Base-by-base conservation (phyloP, 352 stramenopile genomes). In the Pythium aphanidermatum region DNA sequence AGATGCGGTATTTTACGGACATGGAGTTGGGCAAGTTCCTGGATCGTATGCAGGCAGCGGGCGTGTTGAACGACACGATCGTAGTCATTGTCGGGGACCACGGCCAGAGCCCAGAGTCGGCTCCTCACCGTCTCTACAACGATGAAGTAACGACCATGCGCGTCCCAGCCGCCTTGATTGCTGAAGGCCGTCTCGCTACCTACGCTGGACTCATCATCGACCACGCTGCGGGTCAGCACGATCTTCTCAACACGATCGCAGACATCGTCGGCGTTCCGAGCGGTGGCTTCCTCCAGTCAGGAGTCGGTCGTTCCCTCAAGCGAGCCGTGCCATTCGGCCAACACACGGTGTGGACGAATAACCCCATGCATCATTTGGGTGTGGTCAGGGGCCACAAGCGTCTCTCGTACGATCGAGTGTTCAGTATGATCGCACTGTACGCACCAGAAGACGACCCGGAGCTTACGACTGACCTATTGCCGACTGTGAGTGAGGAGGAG, bases 1-100 rank as follows among this genome's bases (percentile, higher is more conserved):
- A 85, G 59, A 74, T 88, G 66, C 68, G 76, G 5, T 84, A 74
- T 56, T 88, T 78, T 42, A 65, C 68, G 1, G 76, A 86, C 40
- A 50, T 84, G 33, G 60, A 63, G 25, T 71, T 88, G 11, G 73
- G 76, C 2, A 37, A 38, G 32, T 84, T 88, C 46, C 70, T 87
- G 65, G 63, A 69, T 36, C 52, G 70, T 8, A 31, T 88, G 10
- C 57, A 79, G n/a, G 52, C 44, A 16, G 74, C 58, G 10, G 67
- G 69, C 10, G 61, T 85, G n/a, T 47, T 88, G 8, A 64, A 83
- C 29, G 58, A 88, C 39, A 88, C 72, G 8, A 78, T 88, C 27
- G 70, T 88, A 1, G 46, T 85, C 2, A 49, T 88, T n/a, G 55
- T 66, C 2, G 75, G 73, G n/a, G 75, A 88, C 42, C 75, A 88